These are phyloP conservation scores for Crotalaria pallida DNA, from an alignment of 306 rosid genomes.

Conservation along the genomic window DNA sequence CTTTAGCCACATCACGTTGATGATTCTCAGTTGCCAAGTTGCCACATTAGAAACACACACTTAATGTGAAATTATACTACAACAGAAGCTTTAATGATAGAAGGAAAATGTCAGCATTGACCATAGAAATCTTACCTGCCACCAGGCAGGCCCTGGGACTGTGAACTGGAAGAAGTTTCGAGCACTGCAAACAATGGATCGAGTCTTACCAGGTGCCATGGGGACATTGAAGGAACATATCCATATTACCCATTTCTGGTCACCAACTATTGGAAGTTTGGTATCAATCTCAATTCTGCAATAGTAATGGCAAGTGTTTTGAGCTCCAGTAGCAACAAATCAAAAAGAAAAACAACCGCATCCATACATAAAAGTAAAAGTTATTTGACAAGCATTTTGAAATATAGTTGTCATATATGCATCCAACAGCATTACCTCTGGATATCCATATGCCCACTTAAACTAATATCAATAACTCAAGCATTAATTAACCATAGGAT, in stretches of 20 bases:
- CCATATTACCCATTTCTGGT: conserved; percentile 92
- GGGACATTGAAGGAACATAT: conserved; percentile 95
- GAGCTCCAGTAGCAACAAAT: conserved; percentile 7
- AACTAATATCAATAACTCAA: not conserved
- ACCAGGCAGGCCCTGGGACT: conserved; percentile 94
- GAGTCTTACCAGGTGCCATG: conserved; percentile 94
- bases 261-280: conserved; percentile 77
- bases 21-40: not conserved
- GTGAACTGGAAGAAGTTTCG: conserved; percentile 88
- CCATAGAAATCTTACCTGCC: conserved; percentile 68
- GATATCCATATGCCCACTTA: not conserved
- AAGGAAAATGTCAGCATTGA: not conserved
- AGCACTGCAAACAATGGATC: conserved; percentile 95
- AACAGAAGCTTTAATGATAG: not conserved
- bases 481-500: not conserved
- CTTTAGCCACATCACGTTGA: not conserved
- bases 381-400: conserved; percentile 4
- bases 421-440: not conserved
- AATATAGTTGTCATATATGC: not conserved
- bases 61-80: not conserved
- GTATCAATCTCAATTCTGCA: conserved; percentile 80
- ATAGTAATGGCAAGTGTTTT: not conserved
- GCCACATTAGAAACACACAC: not conserved
- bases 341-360: not conserved
- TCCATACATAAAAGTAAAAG: not conserved